A percentile compares a stretch with the other conserved stretches of the same genome.
These are phyloP conservation scores for Pyrenophora graminea DNA, from an alignment of 2,329 filamentous ascomycete species.

Conservation along the genomic window DNA sequence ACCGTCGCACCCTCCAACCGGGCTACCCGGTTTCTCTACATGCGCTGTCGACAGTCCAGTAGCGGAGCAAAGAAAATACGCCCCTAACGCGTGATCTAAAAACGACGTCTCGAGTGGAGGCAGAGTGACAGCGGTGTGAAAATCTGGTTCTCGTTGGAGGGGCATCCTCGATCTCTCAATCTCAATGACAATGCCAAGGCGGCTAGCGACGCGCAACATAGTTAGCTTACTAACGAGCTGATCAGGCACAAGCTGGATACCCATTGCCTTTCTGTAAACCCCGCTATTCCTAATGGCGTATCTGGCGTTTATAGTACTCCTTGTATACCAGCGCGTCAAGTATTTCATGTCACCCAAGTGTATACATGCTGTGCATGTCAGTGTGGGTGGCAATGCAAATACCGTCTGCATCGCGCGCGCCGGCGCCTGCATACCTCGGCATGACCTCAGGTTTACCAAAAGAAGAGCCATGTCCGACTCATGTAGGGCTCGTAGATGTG, in stretches of 20 bases:
- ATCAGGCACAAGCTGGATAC: no score
- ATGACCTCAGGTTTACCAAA: slow-evolving; percentile 25
- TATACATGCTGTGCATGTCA: not conserved
- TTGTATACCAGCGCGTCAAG: no score
- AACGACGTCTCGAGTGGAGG: slow-evolving; percentile 1
- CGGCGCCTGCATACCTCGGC: slow-evolving; percentile 22
- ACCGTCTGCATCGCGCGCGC: slow-evolving; percentile 7
- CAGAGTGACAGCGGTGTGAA: slow-evolving; percentile 19
- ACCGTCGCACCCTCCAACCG: slow-evolving; percentile 7
- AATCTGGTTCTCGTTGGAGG: slow-evolving; percentile 9
- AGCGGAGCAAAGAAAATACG: not conserved
- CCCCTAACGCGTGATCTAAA: slow-evolving; percentile 1
- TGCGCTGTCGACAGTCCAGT: slow-evolving; percentile 1
- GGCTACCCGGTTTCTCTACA: slow-evolving; percentile 9
- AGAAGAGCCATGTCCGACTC: slow-evolving; percentile 27
- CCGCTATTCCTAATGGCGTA: no score
- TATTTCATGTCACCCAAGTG: no score
- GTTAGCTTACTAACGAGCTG: slow-evolving; percentile 1
- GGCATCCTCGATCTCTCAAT: slow-evolving; percentile 7
- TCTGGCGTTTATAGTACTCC: no score
- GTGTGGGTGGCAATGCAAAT: not conserved
- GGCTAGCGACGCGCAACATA: not conserved
- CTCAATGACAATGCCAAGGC: slow-evolving; percentile 10
- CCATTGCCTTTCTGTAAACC: no score
- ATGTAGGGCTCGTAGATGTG: slow-evolving; percentile 13